These are phyloP conservation scores for Globisporangium orthogonon DNA, from an alignment of 352 stramenopile genomes.

Conservation along the genomic window DNA sequence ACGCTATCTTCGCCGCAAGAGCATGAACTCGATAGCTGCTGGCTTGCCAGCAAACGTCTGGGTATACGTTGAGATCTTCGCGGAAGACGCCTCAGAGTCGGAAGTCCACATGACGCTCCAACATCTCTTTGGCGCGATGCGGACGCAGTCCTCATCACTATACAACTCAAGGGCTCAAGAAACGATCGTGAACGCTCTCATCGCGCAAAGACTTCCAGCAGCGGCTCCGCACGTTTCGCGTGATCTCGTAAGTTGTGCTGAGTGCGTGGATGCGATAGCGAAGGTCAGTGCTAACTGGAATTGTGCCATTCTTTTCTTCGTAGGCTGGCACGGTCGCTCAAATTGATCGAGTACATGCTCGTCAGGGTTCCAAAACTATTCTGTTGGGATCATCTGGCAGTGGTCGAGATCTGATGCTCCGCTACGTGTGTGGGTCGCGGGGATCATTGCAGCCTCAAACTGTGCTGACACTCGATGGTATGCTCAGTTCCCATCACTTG, in stretches of 20 bases:
- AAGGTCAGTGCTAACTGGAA: not conserved
- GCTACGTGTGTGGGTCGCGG: conserved; percentile 21
- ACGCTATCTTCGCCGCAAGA: conserved; percentile 17
- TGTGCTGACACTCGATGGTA: conserved; percentile 24
- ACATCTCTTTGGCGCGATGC: conserved; percentile 25
- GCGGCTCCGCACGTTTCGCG: conserved; percentile 18
- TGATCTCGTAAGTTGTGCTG: conserved; percentile 24
- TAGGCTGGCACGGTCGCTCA: conserved; percentile 25
- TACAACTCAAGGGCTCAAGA: not conserved
- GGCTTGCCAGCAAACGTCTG: conserved; percentile 15
- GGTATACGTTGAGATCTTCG: conserved; percentile 49
- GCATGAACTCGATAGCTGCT: not conserved
- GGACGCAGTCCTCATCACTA: conserved; percentile 4
- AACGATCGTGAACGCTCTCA: not conserved
- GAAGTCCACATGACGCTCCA: conserved; percentile 14
- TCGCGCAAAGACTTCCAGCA: conserved; percentile 10
- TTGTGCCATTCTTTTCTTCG: not conserved
- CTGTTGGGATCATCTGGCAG: conserved; percentile 23
- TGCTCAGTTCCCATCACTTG: conserved; percentile 14
- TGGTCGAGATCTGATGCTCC: conserved; percentile 31
- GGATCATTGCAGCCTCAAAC: conserved; percentile 14
- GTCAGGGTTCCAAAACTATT: conserved; percentile 29
- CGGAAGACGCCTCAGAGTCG: conserved; percentile 18
- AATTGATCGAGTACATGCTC: conserved; percentile 39
- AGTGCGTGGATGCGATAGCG: not conserved